Percentiles rank a stretch among this genome's conserved stretches.
Conservation (phyloP, 192 early-diverging fungal genomes). For the Linnemannia exigua region DNA sequence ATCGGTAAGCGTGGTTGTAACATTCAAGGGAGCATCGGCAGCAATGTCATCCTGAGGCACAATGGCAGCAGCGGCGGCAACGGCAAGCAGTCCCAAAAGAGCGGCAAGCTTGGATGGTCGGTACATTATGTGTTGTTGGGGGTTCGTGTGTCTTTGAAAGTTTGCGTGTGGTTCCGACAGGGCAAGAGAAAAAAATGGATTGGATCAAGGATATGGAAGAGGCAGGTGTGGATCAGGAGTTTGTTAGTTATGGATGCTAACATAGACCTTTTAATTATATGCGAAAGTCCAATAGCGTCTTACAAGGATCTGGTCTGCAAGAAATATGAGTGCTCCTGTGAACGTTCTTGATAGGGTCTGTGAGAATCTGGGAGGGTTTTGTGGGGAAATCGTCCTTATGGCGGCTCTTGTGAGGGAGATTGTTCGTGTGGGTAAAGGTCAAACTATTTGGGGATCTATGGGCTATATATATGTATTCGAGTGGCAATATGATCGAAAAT, state of each 20-base stretch:
- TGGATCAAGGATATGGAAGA: background rate
- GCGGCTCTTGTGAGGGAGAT: background rate
- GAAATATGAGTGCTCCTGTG: background rate
- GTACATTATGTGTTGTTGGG: background rate
- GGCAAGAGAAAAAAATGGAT: background rate
- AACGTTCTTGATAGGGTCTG: background rate
- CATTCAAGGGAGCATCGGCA: background rate
- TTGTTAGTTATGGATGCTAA: background rate
- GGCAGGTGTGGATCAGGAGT: background rate
- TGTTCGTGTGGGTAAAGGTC: background rate
- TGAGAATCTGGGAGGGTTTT: background rate
- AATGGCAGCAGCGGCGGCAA: background rate
- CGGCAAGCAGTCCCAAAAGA: background rate
- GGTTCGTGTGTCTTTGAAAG: background rate
- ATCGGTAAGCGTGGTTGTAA: background rate
- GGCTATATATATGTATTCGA: conserved; percentile 20
- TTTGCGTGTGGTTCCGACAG: background rate
- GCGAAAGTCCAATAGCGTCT: background rate
- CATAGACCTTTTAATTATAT: background rate
- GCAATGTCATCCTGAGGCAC: background rate
- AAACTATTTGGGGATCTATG: conserved; percentile 4
- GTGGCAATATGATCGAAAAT: conserved; percentile 18
- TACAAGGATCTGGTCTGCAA: background rate
- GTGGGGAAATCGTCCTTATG: background rate
- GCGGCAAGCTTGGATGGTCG: background rate